Evolutionary conservation across 495 filamentous ascomycete genomes (phyloP), one percentile per base, ranked within the genome.

Genomic region (Clavariopsis aquatica): DNA sequence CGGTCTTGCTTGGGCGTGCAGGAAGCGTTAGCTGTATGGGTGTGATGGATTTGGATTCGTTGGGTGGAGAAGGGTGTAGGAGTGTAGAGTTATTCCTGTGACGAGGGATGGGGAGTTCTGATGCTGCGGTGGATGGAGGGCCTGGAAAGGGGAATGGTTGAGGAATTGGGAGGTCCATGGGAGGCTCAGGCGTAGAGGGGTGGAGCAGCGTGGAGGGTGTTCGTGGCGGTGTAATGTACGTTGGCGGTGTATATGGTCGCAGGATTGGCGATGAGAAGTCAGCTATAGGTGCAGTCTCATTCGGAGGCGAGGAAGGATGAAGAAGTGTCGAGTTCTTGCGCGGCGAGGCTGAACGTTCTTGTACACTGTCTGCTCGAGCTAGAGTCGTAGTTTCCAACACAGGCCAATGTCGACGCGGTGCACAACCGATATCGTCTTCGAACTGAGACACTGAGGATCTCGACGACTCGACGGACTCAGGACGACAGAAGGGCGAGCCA

Each of bases 321-420:
- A 64, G 61, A 24, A 64, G 61, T 3, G 61, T 64, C 13, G 51
- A 57, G 53, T 49, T 52, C 45, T 64, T 64, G 61, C 61, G 57
- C 5, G 24, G 57, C 28, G 31, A 20, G 24, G 43, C 28, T 19
- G 46, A 17, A n/a, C n/a, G 57, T n/a, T 9, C 38, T 10, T 43
- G 38, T 8, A 43, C 15, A n/a, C 6, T 43, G 38, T 9, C 15
- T 43, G 13, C 38, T 15, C 34, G 28, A 38, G 59, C 2, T 4
- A 54, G 15, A 43, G 59, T 19, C n/a, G 26, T 7, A 15, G 38
- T 22, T 1, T 62, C 28, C 24, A 27, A 13, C 8, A 31, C 52
- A 53, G 38, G 24, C 38, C 31, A 63, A 17, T 31, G 22, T 26
- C 47, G 52, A 8, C 53, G 52, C 17, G 22, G 23, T 24, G 61